These are phyloP conservation scores for Pseudogymnoascus sp. DNA, from an alignment of 2,329 filamentous ascomycete species.

Conservation along the genomic window DNA sequence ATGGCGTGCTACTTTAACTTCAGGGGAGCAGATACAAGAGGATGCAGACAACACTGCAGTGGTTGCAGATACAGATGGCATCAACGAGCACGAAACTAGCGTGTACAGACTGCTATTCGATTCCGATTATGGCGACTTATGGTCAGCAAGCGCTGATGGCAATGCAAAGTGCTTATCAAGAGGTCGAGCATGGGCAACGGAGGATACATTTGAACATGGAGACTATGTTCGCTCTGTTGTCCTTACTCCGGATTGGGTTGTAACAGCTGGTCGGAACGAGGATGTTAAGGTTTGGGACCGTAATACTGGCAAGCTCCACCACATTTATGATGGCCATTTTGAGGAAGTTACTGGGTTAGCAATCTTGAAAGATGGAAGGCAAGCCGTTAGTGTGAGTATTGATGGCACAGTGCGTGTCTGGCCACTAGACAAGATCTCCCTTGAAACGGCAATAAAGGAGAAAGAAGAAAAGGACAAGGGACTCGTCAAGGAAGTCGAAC, in stretches of 20 bases:
- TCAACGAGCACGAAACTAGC: conserved; percentile 81
- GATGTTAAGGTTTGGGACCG: conserved; percentile 85
- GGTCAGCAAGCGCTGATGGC: conserved; percentile 90
- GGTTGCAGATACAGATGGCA: conserved; percentile 30
- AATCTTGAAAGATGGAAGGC: conserved; percentile 44
- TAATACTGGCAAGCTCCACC: conserved; percentile 62
- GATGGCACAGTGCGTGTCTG: conserved; percentile 83
- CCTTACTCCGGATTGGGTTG: conserved; percentile 65
- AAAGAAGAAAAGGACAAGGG: conserved; percentile 39
- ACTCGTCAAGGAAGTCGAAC: conserved; percentile 32
- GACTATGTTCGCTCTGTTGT: conserved; percentile 84
- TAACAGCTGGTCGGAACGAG: conserved; percentile 87
- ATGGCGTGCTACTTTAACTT: conserved; percentile 55
- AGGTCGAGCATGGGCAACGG: conserved; percentile 57
- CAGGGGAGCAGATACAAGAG: conserved; percentile 47
- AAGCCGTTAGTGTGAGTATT: conserved; percentile 74
- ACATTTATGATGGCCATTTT: conserved; percentile 73
- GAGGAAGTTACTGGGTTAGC: conserved; percentile 84
- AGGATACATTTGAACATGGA: conserved; percentile 69
- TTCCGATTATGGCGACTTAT: conserved; percentile 53
- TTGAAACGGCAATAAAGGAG: conserved; percentile 48
- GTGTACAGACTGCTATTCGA: conserved; percentile 77
- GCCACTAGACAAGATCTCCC: conserved; percentile 57
- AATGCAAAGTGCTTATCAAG: conserved; percentile 73
- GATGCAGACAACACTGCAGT: conserved; percentile 27